Percentiles rank a stretch among this genome's conserved stretches.
Conservation (phyloP, 441 rosid species). For the Jatropha podagrica region DNA sequence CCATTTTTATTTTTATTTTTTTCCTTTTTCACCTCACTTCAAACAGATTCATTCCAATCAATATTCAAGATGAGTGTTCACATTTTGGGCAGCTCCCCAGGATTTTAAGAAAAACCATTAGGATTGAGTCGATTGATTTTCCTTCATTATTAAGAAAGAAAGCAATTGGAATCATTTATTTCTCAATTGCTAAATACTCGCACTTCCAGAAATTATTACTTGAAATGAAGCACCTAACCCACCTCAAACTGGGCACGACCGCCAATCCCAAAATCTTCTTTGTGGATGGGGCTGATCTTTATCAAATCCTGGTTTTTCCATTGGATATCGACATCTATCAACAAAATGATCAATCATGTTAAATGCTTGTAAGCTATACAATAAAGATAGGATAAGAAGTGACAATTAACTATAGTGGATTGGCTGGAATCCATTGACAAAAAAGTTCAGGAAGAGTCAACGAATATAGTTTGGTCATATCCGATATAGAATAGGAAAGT, state of each 20-base stretch:
- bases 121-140: background rate
- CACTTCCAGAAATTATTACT: background rate
- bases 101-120: background rate
- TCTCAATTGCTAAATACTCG: background rate
- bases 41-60: background rate
- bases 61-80: background rate
- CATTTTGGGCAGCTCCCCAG: background rate
- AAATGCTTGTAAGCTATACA: background rate
- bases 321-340: slow-evolving; percentile 68
- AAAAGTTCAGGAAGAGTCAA: background rate
- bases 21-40: background rate
- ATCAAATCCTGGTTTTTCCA: slow-evolving; percentile 50
- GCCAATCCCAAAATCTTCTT: slow-evolving; percentile 67
- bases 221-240: slow-evolving; percentile 19
- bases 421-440: background rate
- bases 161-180: background rate
- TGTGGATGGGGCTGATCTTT: slow-evolving; percentile 43
- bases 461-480: no score
- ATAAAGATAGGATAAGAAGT: background rate
- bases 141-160: background rate
- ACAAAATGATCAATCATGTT: slow-evolving; percentile 17
- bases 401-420: background rate
- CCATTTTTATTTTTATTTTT: background rate
- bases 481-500: background rate
- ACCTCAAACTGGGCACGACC: slow-evolving; percentile 69